Base-by-base conservation (phyloP, 257 asterid species). In the Handroanthus guayacan region DNA sequence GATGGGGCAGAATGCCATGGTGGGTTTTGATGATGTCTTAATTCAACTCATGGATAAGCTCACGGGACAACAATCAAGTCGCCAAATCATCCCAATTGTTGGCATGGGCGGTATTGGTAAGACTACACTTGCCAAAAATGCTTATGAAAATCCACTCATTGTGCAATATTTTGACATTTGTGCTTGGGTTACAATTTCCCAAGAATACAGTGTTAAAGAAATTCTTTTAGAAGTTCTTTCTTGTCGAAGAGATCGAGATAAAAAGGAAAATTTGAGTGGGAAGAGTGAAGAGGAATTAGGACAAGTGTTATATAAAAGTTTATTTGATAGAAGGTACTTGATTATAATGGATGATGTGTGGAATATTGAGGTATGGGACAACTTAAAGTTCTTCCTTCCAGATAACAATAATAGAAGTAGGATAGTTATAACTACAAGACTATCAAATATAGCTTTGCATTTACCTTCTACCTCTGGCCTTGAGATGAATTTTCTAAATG, bases 381-480 rank as follows among this genome's bases (percentile, higher is more conserved):
- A 13, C 0, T 2, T 76, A 1, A 41, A 4, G 3, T 1, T 5
- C 1, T 67, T 5, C 13, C 67, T 75, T 10, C 80, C 75, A 0
- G 54, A 80, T 5, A 54, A 51, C 41, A 1, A 5, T 0, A 56
- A 57, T 13, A 51, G 57, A 37, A 70, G 81, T 31, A 63, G 81
- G 69, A 45, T 80, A 18, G 5, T 80, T 25, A 2, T 56, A 18
- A 80, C 84, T 2, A 70, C 84, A 36, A 75, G 83, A 43, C 44
- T 69, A 7, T 41, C 69, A 0, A 25, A 69, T 8, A 37, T 80
- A 43, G 78, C 75, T 37, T 7, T 6, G 20, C 5, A 3, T 16
- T 3, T 77, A 16, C 2, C 11, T 12, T 9, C 16, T 0, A 54
- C 71, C 6, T 0, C 5, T n/a, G 16, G 62, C 5, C 39, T 57